Evolutionary conservation across 176 grass and related monocot genomes (phyloP).

Genomic region (Avena insularis): DNA sequence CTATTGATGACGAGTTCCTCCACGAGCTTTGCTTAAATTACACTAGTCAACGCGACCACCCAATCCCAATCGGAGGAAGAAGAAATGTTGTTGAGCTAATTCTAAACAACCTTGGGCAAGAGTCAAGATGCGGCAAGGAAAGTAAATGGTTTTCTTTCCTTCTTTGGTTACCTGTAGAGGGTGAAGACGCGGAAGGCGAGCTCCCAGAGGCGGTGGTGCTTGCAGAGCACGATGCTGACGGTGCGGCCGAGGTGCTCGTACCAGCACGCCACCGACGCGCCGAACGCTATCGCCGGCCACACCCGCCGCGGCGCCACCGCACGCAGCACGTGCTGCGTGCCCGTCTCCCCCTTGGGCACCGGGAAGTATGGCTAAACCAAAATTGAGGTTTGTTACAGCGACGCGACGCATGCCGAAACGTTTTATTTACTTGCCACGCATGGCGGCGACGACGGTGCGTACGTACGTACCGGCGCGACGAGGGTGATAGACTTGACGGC

Average conservation of each 20-base stretch:
- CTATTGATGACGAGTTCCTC: not conserved
- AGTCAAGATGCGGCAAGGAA: not conserved
- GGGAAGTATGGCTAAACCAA: slow-evolving; percentile 71
- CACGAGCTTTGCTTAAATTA: not conserved
- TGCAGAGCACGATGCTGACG: slow-evolving; percentile 86
- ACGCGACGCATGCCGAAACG: not conserved
- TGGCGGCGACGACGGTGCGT: not conserved
- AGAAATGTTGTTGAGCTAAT: slow-evolving; percentile 37
- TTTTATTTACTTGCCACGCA: not conserved
- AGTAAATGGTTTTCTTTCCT: not conserved
- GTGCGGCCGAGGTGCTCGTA: slow-evolving; percentile 95
- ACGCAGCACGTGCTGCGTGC: slow-evolving; percentile 80
- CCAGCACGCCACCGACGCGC: slow-evolving; percentile 88
- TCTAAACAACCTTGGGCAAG: slow-evolving; percentile 2
- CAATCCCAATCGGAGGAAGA: not conserved
- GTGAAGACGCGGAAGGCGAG: slow-evolving; percentile 79
- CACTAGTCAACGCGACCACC: slow-evolving; percentile 1
- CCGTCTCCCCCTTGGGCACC: slow-evolving; percentile 66
- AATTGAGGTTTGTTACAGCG: too few species aligned
- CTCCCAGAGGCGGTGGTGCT: slow-evolving; percentile 93
- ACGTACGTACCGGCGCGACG: slow-evolving; percentile 57
- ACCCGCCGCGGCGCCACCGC: slow-evolving; percentile 87
- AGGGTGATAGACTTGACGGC: slow-evolving; percentile 64
- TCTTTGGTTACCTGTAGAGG: slow-evolving; percentile 65
- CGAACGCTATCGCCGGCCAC: slow-evolving; percentile 86